phyloP scores from a whole-genome alignment of 2,329 filamentous ascomycete species.

The Truncatella angustata region DNA sequence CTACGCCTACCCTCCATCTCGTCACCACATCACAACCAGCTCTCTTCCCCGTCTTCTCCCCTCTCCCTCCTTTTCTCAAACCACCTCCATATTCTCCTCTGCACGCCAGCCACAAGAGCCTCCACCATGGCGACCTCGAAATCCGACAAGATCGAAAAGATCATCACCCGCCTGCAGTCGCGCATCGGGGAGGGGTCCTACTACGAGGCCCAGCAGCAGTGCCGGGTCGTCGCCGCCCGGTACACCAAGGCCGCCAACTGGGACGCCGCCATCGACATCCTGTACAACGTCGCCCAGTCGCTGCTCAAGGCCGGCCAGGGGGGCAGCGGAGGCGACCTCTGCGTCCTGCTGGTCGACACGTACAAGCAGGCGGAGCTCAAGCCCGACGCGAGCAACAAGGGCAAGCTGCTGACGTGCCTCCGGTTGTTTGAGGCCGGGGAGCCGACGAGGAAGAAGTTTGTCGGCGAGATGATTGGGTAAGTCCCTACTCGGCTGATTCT shows the following conservation, averaged over 20 bases:
- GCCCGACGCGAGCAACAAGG: constrained; percentile 72
- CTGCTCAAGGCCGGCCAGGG: constrained; percentile 91
- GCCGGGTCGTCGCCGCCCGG: constrained; percentile 89
- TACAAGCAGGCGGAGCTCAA: constrained; percentile 83
- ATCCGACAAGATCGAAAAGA: constrained; percentile 51
- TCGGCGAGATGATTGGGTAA: constrained; percentile 77
- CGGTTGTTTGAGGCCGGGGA: constrained; percentile 79
- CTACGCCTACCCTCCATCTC: too few species aligned
- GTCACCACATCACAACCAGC: too few species aligned
- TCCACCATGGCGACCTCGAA: constrained; percentile 20
- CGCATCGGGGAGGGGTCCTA: constrained; percentile 89
- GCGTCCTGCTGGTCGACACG: constrained; percentile 83
- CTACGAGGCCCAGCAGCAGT: constrained; percentile 98
- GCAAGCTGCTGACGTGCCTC: constrained; percentile 73
- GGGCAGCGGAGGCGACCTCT: constrained; percentile 87
- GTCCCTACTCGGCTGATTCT: too few species aligned
- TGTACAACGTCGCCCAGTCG: constrained; percentile 79
- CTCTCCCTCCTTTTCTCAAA: neutral
- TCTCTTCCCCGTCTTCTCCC: neutral
- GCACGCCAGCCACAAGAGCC: neutral
- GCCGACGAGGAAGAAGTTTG: constrained; percentile 89
- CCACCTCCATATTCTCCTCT: neutral
- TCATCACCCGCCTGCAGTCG: constrained; percentile 69
- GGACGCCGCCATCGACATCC: constrained; percentile 79
- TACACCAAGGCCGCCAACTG: constrained; percentile 89